Evolutionary conservation across 2,329 filamentous ascomycete species (phyloP).

Genomic region (Aureobasidium sp.): DNA sequence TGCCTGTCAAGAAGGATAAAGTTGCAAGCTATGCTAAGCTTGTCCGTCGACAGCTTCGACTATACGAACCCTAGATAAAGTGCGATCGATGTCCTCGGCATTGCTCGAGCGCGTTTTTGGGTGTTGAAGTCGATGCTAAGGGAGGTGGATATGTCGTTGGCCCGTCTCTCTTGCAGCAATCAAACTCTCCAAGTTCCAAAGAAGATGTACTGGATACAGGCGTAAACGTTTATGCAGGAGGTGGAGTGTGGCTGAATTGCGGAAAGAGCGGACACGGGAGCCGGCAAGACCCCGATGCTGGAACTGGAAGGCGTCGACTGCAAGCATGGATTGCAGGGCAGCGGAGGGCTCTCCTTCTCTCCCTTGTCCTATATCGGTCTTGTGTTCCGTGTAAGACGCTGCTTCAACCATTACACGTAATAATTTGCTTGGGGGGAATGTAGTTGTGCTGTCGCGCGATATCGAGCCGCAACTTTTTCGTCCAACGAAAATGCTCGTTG

Average conservation of each 20-base stretch:
- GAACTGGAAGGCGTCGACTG: neutral
- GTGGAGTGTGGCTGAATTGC: neutral
- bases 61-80: neutral
- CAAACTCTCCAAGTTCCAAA: neutral
- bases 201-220: neutral
- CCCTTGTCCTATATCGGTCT: neutral
- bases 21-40: neutral
- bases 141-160: neutral
- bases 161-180: neutral
- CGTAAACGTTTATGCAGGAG: slow-evolving; percentile 1
- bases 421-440: neutral
- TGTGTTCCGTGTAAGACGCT: neutral
- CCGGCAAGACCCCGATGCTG: neutral
- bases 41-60: neutral
- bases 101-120: neutral
- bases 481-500: neutral
- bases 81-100: neutral
- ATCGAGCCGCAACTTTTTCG: neutral
- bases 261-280: neutral
- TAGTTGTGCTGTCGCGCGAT: neutral
- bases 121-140: neutral
- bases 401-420: neutral
- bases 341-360: neutral
- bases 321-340: neutral
- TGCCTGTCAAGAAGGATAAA: neutral